These are phyloP conservation scores for Kodamaea neixiangensis DNA, from an alignment of 805 yeast species.

Conservation along the genomic window DNA sequence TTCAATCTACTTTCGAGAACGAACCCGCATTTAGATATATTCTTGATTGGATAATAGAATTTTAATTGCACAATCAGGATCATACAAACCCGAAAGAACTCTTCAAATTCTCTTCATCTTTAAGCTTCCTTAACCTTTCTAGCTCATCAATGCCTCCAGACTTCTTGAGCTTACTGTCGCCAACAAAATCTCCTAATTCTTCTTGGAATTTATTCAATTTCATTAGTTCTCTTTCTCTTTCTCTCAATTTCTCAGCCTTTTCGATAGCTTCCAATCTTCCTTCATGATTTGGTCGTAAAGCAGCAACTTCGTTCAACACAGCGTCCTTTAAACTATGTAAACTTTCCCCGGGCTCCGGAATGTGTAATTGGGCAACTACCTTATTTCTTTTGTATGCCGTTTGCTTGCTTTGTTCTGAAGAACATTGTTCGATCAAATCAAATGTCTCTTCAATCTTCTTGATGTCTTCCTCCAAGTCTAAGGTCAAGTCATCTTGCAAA, in stretches of 20 bases:
- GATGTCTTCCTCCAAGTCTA: slow-evolving; percentile 79
- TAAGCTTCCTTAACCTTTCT: slow-evolving; percentile 64
- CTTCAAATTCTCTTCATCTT: slow-evolving; percentile 72
- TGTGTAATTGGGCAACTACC: slow-evolving; percentile 43
- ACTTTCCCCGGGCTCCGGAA: slow-evolving; percentile 65
- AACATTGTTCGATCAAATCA: slow-evolving; percentile 75
- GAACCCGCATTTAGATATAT: background rate
- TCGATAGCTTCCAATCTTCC: slow-evolving; percentile 84
- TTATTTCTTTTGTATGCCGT: slow-evolving; percentile 44
- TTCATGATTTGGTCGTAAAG: slow-evolving; percentile 81
- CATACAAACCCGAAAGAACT: slow-evolving; percentile 37
- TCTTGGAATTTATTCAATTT: slow-evolving; percentile 70
- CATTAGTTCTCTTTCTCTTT: slow-evolving; percentile 62
- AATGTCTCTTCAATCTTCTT: slow-evolving; percentile 80
- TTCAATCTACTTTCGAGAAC: background rate
- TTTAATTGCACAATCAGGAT: background rate
- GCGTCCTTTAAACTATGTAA: slow-evolving; percentile 69
- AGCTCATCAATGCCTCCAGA: slow-evolving; percentile 90
- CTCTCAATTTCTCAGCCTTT: slow-evolving; percentile 79
- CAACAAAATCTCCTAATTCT: slow-evolving; percentile 85
- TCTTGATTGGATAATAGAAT: slow-evolving; percentile 8
- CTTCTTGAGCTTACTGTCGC: slow-evolving; percentile 68
- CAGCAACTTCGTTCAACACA: slow-evolving; percentile 73
- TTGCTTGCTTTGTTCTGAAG: slow-evolving; percentile 71
- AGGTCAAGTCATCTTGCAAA: slow-evolving; percentile 81